Evolutionary conservation across 2,329 filamentous ascomycete species (phyloP), one percentile per base, ranked within the genome.

Genomic region (Amphichorda felina): DNA sequence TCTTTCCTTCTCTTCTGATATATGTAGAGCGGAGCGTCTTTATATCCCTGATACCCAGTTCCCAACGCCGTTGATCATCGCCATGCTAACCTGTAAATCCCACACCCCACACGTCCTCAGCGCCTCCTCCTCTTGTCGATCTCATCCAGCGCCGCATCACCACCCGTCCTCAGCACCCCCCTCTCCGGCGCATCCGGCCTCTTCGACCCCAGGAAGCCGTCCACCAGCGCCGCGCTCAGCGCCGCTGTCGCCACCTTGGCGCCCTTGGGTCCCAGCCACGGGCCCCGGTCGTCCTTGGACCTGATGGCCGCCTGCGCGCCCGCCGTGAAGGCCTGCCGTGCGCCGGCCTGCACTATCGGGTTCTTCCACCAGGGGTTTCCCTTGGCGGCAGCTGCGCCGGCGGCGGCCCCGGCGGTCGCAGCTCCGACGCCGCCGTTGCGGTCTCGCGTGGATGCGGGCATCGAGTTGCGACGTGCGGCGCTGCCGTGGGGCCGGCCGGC

Each of bases 261-360:
- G 5, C 64, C 66, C 42, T 70, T 70, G 9, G 61, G 49, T 0
- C 66, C 64, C 4, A 64, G 49, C 66, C 66, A 70, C 1, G 57
- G 50, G 3, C 64, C 60, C 2, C 57, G 54, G 13, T 67, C 60
- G 31, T 61, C 55, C 33, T 63, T 61, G 33, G 62, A 54, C 33
- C 62, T 56, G 51, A 67, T 62, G 8, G 63, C 63, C 3, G 66
- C 64, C 33, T 68, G 54, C 2, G 65, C 66, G 25, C 65, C 66
- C 1, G 66, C 66, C 24, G 61, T 57, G 2, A 70, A 48, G 3
- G 66, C 66, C 2, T 64, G 64, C 4, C 61, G 57, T 2, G 63
- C 63, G 1, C 64, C 63, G n/a, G 56, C 55, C 34, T 60, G 56
- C 3, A 60, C 34, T 25, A 55, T 22, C 2, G 57, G 56, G 27